A percentile compares a stretch with the other conserved stretches of the same genome.
phyloP scores from a whole-genome alignment of 306 rosid genomes.

The Corylus heterophylla region DNA sequence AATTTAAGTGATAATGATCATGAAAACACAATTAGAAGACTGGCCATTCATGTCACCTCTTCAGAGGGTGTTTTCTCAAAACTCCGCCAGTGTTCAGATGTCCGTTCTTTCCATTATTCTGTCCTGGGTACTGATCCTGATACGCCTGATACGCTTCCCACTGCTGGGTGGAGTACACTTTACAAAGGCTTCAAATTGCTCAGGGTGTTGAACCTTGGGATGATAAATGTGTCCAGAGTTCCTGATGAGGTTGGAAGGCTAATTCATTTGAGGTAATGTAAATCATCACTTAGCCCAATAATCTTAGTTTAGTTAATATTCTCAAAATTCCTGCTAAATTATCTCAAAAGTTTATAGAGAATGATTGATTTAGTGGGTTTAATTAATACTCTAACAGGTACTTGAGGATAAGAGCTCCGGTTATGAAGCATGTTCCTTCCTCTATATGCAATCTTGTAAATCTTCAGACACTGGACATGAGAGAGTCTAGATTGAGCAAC shows the following conservation, averaged over 20 bases:
- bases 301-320: too few relatives aligned
- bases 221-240: neutral
- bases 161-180: neutral
- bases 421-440: neutral
- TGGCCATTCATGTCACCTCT: neutral
- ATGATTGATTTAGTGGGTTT: too few relatives aligned
- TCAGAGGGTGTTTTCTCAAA: neutral
- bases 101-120: conserved; percentile 1
- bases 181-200: neutral
- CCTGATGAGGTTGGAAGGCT: neutral
- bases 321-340: too few relatives aligned
- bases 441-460: neutral
- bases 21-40: neutral
- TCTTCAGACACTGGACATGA: neutral
- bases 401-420: neutral
- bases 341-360: too few relatives aligned
- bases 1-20: neutral
- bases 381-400: neutral
- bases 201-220: neutral
- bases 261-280: neutral
- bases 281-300: too few relatives aligned
- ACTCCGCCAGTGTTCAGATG: neutral
- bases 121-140: neutral
- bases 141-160: neutral
- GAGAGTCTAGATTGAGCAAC: neutral